phyloP scores from a whole-genome alignment of 2,329 filamentous ascomycete species.

The Chrysoporthe puriensis region DNA sequence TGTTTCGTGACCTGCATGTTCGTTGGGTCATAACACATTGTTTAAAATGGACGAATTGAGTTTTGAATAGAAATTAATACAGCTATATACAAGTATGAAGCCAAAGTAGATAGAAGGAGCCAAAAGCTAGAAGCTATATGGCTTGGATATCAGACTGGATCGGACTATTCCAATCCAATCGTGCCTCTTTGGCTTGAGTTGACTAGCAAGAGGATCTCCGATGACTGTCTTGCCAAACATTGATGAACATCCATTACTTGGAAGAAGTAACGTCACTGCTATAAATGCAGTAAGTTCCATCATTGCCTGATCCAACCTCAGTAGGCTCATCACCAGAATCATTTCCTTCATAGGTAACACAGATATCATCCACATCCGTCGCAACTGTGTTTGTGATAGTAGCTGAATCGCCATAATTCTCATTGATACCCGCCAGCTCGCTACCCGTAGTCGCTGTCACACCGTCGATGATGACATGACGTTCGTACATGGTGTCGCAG shows the following conservation, averaged over 20 bases:
- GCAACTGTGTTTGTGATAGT: constrained; percentile 27
- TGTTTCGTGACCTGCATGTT: too few species aligned
- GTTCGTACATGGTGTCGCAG: constrained; percentile 40
- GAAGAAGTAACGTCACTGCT: constrained; percentile 5
- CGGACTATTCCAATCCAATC: background rate
- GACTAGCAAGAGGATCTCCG: background rate
- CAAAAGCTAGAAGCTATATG: background rate
- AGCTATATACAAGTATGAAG: constrained; percentile 1
- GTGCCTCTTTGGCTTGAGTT: background rate
- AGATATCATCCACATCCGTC: constrained; percentile 27
- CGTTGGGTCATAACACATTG: background rate
- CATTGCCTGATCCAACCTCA: constrained; percentile 23
- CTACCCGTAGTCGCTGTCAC: constrained; percentile 37
- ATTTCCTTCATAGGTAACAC: constrained; percentile 29
- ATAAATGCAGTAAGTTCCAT: constrained; percentile 29
- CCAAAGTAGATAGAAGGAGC: background rate
- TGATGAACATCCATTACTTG: background rate
- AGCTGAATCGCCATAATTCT: constrained; percentile 37
- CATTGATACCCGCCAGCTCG: constrained; percentile 25
- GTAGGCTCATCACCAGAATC: constrained; percentile 27
- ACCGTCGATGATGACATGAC: constrained; percentile 51
- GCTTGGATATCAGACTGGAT: background rate
- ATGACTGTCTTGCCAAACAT: background rate
- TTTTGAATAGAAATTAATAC: background rate
- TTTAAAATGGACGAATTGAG: background rate